A percentile compares a stretch with the other conserved stretches of the same genome.
phyloP scores from a whole-genome alignment of 148 eudicot genomes.

The Rhododendron molle region DNA sequence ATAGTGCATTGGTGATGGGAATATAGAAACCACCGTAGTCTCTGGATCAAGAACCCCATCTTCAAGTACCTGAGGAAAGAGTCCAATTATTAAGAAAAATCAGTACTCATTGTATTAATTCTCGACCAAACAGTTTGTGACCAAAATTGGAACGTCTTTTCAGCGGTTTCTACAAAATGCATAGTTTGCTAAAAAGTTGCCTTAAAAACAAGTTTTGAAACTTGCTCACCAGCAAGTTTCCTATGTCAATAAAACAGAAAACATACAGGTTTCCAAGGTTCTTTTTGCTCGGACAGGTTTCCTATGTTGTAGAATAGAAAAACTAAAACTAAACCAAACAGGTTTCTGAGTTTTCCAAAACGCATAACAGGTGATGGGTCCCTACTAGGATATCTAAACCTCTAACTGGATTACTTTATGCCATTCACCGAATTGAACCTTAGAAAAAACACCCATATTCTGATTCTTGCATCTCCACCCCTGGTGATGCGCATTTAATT shows the following conservation, averaged over 20 bases:
- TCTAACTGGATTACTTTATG: neutral
- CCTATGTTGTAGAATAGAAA: neutral
- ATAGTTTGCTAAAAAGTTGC: neutral
- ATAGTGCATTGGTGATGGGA: conserved; percentile 90
- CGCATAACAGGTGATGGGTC: neutral
- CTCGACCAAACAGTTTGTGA: neutral
- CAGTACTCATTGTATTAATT: neutral
- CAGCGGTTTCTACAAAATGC: neutral
- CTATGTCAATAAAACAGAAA: neutral
- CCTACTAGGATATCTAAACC: neutral
- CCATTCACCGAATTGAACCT: neutral
- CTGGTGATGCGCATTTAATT: neutral
- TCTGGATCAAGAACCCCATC: conserved; percentile 84
- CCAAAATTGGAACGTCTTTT: neutral
- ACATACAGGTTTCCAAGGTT: neutral
- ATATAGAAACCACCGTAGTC: conserved; percentile 77
- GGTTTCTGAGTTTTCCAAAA: neutral
- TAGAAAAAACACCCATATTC: neutral
- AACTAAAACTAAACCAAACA: neutral
- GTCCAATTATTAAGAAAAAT: neutral
- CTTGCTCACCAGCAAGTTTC: neutral
- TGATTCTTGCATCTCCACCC: neutral
- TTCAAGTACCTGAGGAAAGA: conserved; percentile 56
- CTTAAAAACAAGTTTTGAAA: neutral
- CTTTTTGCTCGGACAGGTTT: neutral